These are phyloP conservation scores for Termitomyces sp. DNA, from an alignment of 768 basidiomycete genomes.

Conservation along the genomic window DNA sequence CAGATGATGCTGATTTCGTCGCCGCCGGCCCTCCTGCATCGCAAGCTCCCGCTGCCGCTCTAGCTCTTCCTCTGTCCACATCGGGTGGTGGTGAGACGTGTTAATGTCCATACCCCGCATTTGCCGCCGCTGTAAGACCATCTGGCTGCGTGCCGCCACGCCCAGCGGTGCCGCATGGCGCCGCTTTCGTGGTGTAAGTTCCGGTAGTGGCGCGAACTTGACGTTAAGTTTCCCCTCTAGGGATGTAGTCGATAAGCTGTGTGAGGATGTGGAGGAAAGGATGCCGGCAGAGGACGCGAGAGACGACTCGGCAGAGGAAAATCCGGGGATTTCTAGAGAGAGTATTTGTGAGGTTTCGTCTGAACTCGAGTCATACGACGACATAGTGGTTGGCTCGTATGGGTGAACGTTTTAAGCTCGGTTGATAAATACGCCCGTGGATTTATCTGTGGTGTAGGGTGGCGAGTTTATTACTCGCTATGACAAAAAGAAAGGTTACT, in stretches of 20 bases:
- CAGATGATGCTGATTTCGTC: constrained; percentile 12
- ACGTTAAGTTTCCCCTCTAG: constrained; percentile 28
- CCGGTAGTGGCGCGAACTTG: constrained; percentile 56
- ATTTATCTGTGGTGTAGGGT: background rate
- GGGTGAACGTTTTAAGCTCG: background rate
- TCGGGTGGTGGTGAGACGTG: constrained; percentile 13
- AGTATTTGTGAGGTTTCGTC: constrained; percentile 5
- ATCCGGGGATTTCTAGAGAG: constrained; percentile 7
- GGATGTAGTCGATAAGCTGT: constrained; percentile 28
- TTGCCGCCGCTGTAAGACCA: constrained; percentile 28
- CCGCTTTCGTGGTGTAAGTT: constrained; percentile 42
- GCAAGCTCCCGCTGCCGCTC: constrained; percentile 24
- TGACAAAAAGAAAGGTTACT: background rate
- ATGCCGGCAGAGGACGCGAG: constrained; percentile 19
- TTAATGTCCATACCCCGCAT: constrained; percentile 4
- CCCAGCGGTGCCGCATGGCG: constrained; percentile 47
- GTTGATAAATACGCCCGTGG: background rate
- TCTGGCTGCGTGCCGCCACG: constrained; percentile 41
- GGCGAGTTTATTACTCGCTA: background rate
- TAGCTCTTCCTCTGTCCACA: constrained; percentile 35
- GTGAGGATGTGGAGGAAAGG: constrained; percentile 47
- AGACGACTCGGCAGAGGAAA: constrained; percentile 11
- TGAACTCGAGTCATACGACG: constrained; percentile 7
- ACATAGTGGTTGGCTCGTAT: constrained; percentile 5
- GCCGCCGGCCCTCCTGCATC: constrained; percentile 13